These are phyloP conservation scores for Trypanosoma avium DNA, from an alignment of 208 protist genomes.

Conservation along the genomic window DNA sequence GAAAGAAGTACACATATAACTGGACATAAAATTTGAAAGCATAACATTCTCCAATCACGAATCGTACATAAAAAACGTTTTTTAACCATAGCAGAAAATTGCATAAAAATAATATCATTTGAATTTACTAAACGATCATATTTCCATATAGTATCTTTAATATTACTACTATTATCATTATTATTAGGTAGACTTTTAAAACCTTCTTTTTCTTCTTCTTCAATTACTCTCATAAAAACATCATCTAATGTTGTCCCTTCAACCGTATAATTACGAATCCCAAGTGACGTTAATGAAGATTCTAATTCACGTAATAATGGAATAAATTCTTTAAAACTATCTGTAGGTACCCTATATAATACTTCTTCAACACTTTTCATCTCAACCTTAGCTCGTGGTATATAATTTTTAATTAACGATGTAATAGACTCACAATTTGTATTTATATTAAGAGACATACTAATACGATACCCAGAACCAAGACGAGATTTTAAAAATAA, in stretches of 20 bases:
- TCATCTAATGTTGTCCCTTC: constrained; percentile 59
- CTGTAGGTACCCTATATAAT: constrained; percentile 42
- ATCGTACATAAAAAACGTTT: constrained; percentile 64
- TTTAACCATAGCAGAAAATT: constrained; percentile 45
- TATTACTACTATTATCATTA: too few relatives aligned
- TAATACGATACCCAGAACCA: constrained; percentile 57
- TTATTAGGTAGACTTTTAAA: too few relatives aligned
- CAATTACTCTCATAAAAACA: constrained; percentile 50
- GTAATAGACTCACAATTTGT: constrained; percentile 22
- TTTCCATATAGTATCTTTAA: constrained; percentile 31
- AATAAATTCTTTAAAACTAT: constrained; percentile 28
- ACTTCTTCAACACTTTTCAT: constrained; percentile 36
- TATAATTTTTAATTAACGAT: constrained; percentile 21
- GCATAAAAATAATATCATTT: constrained; percentile 29
- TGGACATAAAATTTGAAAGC: constrained; percentile 70
- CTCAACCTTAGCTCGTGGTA: constrained; percentile 19
- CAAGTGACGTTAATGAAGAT: constrained; percentile 24
- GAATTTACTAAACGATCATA: constrained; percentile 15
- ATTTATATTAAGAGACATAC: constrained; percentile 36
- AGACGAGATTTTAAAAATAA: constrained; percentile 58
- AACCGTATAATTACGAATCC: constrained; percentile 53
- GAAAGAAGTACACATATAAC: constrained; percentile 62
- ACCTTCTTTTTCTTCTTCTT: constrained; percentile 22
- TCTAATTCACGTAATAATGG: constrained; percentile 43
- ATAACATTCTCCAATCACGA: constrained; percentile 59